These are phyloP conservation scores for Chlorella vulgaris DNA, from an alignment of 139 green algal species.

Conservation along the genomic window DNA sequence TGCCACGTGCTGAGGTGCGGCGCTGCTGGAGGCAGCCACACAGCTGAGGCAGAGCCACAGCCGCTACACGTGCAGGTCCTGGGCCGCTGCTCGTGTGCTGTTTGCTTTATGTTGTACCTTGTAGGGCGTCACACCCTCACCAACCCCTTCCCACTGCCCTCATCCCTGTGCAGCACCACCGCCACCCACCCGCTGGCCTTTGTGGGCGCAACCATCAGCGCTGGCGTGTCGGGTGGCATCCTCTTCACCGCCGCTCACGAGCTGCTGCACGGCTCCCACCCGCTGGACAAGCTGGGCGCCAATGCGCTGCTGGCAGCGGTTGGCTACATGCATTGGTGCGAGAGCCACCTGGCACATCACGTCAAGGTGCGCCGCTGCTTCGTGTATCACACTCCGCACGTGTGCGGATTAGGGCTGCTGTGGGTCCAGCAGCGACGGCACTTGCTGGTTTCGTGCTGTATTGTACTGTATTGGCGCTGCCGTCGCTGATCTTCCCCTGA, in stretches of 20 bases:
- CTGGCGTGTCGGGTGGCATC: conserved; percentile 36
- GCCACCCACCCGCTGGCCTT: conserved; percentile 30
- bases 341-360: conserved; percentile 62
- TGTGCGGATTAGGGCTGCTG: background rate
- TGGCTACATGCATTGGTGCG: conserved; percentile 63
- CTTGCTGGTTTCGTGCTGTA: background rate
- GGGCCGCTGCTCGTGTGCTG: no score
- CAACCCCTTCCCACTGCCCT: background rate
- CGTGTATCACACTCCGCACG: background rate
- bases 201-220: conserved; percentile 17
- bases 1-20: conserved; percentile 30
- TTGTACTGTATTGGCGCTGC: no score
- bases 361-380: conserved; percentile 42
- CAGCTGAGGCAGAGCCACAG: background rate
- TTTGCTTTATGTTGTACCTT: no score
- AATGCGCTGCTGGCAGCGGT: conserved; percentile 45
- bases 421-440: background rate
- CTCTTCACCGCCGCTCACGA: conserved; percentile 46
- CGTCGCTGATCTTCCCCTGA: no score
- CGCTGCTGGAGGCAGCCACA: background rate
- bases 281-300: conserved; percentile 42
- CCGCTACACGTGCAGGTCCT: no score
- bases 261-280: conserved; percentile 40
- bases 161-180: background rate
- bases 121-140: no score